A percentile compares a stretch with the other conserved stretches of the same genome.
Conservation (phyloP, 78 protist genomes). For the Diacronema lutheri region DNA sequence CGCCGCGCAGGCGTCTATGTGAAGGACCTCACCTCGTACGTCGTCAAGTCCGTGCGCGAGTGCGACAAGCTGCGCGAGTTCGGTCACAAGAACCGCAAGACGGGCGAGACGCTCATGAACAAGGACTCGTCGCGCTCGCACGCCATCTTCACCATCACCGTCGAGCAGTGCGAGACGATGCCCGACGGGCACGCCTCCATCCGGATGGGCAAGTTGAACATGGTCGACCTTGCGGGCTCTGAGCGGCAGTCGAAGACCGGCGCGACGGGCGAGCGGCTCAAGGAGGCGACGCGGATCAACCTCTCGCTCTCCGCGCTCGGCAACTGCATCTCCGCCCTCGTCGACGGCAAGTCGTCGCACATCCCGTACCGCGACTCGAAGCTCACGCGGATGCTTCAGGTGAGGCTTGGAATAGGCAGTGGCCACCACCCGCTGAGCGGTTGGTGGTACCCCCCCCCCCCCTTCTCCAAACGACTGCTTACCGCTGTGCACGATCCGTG, state of each 20-base stretch:
- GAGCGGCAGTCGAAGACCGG: conserved; percentile 83
- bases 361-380: conserved; percentile 87
- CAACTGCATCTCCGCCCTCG: conserved; percentile 76
- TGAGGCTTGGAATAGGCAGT: too few species aligned
- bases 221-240: conserved; percentile 88
- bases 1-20: conserved; percentile 40
- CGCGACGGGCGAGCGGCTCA: conserved; percentile 59
- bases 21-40: conserved; percentile 51
- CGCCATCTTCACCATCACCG: conserved; percentile 52
- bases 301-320: conserved; percentile 77
- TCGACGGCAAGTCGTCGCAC: conserved; percentile 49
- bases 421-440: too few species aligned
- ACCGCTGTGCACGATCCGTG: too few species aligned
- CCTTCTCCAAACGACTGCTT: too few species aligned
- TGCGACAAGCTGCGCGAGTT: conserved; percentile 42
- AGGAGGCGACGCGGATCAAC: conserved; percentile 82
- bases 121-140: conserved; percentile 59
- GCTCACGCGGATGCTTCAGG: conserved; percentile 83
- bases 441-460: too few species aligned
- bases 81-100: conserved; percentile 63
- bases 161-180: conserved; percentile 30
- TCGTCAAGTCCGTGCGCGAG: conserved; percentile 39
- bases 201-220: conserved; percentile 64
- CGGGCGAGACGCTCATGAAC: conserved; percentile 79
- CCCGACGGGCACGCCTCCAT: not conserved